Evolutionary conservation across 257 asterid genomes (phyloP).

Genomic region (Fraxinus quadrangulata): DNA sequence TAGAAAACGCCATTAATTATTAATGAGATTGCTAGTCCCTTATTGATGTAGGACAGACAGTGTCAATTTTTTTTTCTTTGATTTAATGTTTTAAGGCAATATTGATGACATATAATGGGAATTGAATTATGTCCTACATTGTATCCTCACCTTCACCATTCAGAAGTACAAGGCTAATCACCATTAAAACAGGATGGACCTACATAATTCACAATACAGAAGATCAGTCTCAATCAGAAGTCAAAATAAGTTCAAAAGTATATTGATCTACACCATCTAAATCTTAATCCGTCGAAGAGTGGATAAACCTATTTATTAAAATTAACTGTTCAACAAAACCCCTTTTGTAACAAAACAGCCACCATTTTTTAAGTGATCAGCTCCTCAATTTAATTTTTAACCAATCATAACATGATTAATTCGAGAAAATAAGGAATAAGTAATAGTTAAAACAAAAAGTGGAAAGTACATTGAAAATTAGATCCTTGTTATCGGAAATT

Average conservation of each 20-base stretch:
- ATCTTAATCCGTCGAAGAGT: background rate
- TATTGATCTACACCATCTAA: background rate
- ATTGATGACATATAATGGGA: background rate
- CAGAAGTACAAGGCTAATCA: constrained; percentile 72
- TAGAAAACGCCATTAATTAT: background rate
- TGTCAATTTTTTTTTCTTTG: background rate
- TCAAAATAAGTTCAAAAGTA: background rate
- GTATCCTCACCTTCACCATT: constrained; percentile 83
- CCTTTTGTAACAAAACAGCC: background rate
- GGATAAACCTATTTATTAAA: background rate
- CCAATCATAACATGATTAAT: background rate
- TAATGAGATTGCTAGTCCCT: background rate
- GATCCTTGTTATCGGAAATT: constrained; percentile 62
- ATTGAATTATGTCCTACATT: background rate
- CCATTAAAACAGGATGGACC: constrained; percentile 92
- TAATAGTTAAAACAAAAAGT: background rate
- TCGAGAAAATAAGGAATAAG: background rate
- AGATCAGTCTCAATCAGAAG: background rate
- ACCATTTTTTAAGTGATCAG: too few species aligned
- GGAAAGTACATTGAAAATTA: constrained; percentile 63
- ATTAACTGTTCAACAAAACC: background rate
- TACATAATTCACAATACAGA: constrained; percentile 29
- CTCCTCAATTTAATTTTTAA: background rate
- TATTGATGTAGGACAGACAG: background rate
- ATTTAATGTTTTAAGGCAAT: background rate